Evolutionary conservation across 1,284 basidiomycete genomes (phyloP).

Genomic region (Ganoderma multipileum): DNA sequence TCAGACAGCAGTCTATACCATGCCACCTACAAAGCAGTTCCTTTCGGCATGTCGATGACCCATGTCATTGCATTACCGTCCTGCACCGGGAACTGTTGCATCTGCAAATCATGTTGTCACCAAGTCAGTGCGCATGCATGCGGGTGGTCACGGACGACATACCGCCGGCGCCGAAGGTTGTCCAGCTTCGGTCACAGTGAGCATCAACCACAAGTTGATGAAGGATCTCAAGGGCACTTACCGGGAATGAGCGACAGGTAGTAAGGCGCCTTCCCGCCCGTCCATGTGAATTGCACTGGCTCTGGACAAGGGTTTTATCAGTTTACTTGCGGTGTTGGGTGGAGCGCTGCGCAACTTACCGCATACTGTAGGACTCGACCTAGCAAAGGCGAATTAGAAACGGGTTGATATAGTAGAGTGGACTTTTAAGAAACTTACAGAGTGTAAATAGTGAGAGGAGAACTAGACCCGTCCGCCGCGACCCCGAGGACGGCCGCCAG

Average conservation of each 20-base stretch:
- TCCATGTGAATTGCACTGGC: conserved; percentile 64
- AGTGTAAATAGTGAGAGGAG: conserved; percentile 64
- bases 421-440: conserved; percentile 56
- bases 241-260: conserved; percentile 74
- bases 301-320: conserved; percentile 46
- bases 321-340: not conserved
- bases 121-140: not conserved
- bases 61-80: conserved; percentile 61
- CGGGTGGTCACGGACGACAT: conserved; percentile 26
- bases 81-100: conserved; percentile 61
- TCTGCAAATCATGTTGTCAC: conserved; percentile 39
- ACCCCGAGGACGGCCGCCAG: conserved; percentile 54
- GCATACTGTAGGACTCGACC: conserved; percentile 56
- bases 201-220: not conserved
- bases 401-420: not conserved
- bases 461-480: conserved; percentile 40
- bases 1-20: not conserved
- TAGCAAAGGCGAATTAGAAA: conserved; percentile 19
- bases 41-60: conserved; percentile 60
- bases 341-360: conserved; percentile 47
- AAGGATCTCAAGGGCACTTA: not conserved
- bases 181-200: conserved; percentile 48
- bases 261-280: conserved; percentile 64
- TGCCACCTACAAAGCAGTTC: conserved; percentile 62
- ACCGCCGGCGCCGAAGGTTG: conserved; percentile 63